Evolutionary conservation across 345 rosid species (phyloP), one percentile per base, ranked within the genome.

Genomic region (Physaria fendleri): DNA sequence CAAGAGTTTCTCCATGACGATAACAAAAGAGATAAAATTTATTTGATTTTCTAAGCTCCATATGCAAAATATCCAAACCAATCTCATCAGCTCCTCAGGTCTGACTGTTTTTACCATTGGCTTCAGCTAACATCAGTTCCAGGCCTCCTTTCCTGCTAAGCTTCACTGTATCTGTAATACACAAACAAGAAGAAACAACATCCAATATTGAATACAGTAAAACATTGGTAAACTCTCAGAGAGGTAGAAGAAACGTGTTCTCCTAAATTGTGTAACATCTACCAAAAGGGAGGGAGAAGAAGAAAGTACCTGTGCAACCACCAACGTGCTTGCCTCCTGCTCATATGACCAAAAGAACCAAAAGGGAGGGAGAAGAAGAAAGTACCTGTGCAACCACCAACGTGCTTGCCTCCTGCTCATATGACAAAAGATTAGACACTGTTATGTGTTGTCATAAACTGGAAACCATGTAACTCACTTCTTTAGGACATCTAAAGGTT

Each of bases 271-370:
- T 11, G 37, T 32, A 32, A 32, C 21, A 34, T 52, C 22, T 16
- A 34, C 20, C 7, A 25, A 27, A 8, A 50, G 37, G 14, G 2
- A 40, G 37, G 8, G 44, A 34, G 24, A 24, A 55, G 21, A 46
- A 39, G 40, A 47, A 24, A 18, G 54, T 80, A 89, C 99, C 99
- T 82, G 97, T 74, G 74, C 94, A 93, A 52, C 99, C 97, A 12
- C 99, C 97, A 14, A 93, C 76, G 72, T 89, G 99, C 59, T 85
- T 81, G 28, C 94, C 95, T 30, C 99, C 99, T 93, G 87, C n/a
- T 65, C 54, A 77, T 38, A n/a, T n/a, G n/a, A n/a, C n/a, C n/a
- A n/a, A n/a, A n/a, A n/a, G n/a, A n/a, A 34, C 20, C 7, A 25
- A 27, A 8, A 50, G 37, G 14, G 2, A 40, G 37, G 8, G 44